Base-by-base conservation (phyloP, 2,329 filamentous ascomycete genomes). In the Diaporthe sp. region DNA sequence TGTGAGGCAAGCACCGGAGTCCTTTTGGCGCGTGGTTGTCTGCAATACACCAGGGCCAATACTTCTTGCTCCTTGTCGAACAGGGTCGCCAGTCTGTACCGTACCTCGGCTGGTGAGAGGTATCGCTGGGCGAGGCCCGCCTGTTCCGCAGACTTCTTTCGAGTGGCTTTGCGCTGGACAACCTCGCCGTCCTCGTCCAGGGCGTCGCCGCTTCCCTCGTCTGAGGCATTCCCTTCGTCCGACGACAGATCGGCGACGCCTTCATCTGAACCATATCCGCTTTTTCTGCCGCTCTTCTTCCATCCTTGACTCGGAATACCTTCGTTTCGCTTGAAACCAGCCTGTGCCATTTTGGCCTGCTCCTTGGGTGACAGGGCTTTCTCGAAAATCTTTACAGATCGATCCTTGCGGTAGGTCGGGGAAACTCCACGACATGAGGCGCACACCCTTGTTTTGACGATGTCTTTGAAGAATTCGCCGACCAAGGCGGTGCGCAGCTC, bases 351-450 rank as follows among this genome's bases (percentile, higher is more conserved):
- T 77, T 93, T 92, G 57, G 92, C 90, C 82, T 92, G 92, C 49
- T 97, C 92, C 83, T 97, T 98, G 63, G 89, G 85, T 63, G 89
- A 90, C 74, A 98, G 86, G 2, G 94, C 88, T 82, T 94, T 97
- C 82, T 96, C 93, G 84, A 98, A 99, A 72, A 99, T 95, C 84
- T 98, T 99, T 82, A 96, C 94, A 80, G 92, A 97, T 58, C 94
- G 90, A 81, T 99, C 96, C 83, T 98, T 98, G 80, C 96, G 92
- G 84, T 95, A 98, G 2, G 88, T 88, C 15, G 95, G 96, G 20
- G 94, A 96, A 77, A 97, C 91, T 39, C 94, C 94, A 68, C 87
- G 85, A 79, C 91, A 93, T 73, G 85, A 88, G 61, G 87, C 87
- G 85, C 97, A 99, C 80, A 90, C 90, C 80, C 92, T 93, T 63